Evolutionary conservation across 352 stramenopile species (phyloP).

Genomic region (Blastocystis sp.): DNA sequence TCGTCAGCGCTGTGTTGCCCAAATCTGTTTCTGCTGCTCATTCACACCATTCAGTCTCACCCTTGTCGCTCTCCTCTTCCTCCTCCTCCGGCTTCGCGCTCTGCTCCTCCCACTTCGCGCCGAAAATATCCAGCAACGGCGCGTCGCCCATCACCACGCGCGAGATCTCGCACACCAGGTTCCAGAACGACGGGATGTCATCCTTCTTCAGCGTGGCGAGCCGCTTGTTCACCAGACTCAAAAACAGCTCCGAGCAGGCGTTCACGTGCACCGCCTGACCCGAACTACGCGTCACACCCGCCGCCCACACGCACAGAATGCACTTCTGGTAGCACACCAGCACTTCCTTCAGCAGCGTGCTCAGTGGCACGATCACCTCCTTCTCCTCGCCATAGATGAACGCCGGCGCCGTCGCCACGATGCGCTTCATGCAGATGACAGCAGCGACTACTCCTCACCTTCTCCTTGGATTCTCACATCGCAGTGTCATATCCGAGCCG

Average conservation of each 20-base stretch:
- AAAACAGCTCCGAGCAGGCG: constrained; percentile 45
- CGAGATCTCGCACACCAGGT: constrained; percentile 53
- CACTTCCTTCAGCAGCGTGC: constrained; percentile 49
- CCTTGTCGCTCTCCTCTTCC: background rate
- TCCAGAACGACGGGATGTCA: constrained; percentile 38
- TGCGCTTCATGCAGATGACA: constrained; percentile 55
- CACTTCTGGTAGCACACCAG: constrained; percentile 66
- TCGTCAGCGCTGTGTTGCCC: constrained; percentile 16
- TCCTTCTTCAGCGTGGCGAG: background rate
- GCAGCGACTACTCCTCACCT: constrained; percentile 26
- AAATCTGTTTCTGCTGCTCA: constrained; percentile 34
- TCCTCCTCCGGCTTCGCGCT: constrained; percentile 4
- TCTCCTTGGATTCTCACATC: background rate
- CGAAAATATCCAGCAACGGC: constrained; percentile 53
- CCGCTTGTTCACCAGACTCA: constrained; percentile 53
- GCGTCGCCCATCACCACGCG: constrained; percentile 64
- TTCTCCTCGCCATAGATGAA: constrained; percentile 38
- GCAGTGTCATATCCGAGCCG: constrained; percentile 25
- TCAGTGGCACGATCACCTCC: constrained; percentile 41
- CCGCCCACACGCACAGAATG: background rate
- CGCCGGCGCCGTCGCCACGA: constrained; percentile 24
- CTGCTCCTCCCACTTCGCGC: constrained; percentile 4
- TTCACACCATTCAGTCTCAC: background rate
- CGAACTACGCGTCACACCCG: background rate
- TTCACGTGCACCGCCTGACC: constrained; percentile 62